Conservation (phyloP, 2,329 filamentous ascomycete genomes). For the Seiridium cupressi region DNA sequence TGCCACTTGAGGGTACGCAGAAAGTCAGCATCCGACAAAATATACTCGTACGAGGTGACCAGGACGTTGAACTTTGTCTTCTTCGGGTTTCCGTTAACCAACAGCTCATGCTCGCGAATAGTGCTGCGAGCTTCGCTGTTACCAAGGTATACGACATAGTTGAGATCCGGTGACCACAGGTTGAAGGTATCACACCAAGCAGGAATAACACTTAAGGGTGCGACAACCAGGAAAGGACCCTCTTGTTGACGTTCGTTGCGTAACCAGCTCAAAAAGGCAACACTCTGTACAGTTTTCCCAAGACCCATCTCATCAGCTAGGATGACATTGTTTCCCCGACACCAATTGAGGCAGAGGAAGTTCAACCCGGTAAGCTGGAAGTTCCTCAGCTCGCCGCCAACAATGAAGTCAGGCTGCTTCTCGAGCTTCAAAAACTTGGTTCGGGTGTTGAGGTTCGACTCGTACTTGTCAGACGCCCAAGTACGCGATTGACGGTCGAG, state of each 20-base stretch:
- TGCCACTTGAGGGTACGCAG: constrained; percentile 95
- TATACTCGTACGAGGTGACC: constrained; percentile 96
- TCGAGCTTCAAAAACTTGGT: constrained; percentile 71
- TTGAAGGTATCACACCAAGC: constrained; percentile 99
- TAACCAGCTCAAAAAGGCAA: constrained; percentile 96
- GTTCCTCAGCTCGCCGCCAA: constrained; percentile 79
- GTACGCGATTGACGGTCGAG: constrained; percentile 79
- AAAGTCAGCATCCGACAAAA: constrained; percentile 80
- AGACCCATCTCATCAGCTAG: constrained; percentile 98
- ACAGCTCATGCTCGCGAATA: constrained; percentile 86
- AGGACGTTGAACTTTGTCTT: constrained; percentile 97
- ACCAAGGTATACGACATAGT: constrained; percentile 95
- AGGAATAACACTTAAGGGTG: constrained; percentile 93
- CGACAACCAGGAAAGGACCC: constrained; percentile 95
- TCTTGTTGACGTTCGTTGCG: constrained; percentile 86
- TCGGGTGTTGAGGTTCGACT: constrained; percentile 74
- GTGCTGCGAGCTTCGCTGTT: constrained; percentile 82
- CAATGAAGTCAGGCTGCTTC: constrained; percentile 81
- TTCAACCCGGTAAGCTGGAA: constrained; percentile 95
- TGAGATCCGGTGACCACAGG: constrained; percentile 90
- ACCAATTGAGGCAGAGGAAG: constrained; percentile 96
- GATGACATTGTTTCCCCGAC: constrained; percentile 89
- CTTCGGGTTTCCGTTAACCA: constrained; percentile 80
- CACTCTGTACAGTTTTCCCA: constrained; percentile 96
- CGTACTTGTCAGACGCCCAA: constrained; percentile 75